These are phyloP conservation scores for Podaxis rugospora DNA, from an alignment of 768 basidiomycete genomes.

Conservation along the genomic window DNA sequence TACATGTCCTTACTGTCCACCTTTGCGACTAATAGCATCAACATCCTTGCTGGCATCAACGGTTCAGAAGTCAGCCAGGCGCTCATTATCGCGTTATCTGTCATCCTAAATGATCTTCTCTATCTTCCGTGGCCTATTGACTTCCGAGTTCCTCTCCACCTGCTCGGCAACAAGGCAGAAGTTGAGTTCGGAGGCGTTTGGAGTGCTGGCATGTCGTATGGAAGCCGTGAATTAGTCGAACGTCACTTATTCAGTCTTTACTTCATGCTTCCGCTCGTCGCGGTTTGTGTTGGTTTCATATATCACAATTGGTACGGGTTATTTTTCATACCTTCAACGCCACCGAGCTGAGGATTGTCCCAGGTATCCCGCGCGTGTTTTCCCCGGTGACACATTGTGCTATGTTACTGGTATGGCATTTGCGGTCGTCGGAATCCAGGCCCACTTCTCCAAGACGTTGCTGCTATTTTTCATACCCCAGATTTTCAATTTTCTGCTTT, in stretches of 20 bases:
- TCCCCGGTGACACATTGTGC: conserved; percentile 96
- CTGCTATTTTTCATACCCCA: conserved; percentile 97
- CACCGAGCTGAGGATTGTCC: conserved; percentile 3
- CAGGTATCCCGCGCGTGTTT: conserved; percentile 95
- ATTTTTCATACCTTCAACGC: background rate
- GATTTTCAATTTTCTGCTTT: conserved; percentile 94
- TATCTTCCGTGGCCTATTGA: conserved; percentile 88
- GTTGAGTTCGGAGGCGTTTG: conserved; percentile 75
- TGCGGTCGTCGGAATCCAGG: conserved; percentile 94
- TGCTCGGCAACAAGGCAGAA: conserved; percentile 61
- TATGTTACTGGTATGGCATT: conserved; percentile 99
- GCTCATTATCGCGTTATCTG: conserved; percentile 84
- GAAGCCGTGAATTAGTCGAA: conserved; percentile 82
- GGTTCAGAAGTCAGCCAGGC: conserved; percentile 95
- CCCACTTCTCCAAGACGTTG: conserved; percentile 95
- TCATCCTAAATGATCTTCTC: conserved; percentile 87
- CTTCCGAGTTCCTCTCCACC: conserved; percentile 67
- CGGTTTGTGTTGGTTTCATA: conserved; percentile 84
- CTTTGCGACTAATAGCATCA: conserved; percentile 97
- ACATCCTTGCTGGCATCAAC: conserved; percentile 97
- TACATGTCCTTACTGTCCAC: conserved; percentile 97
- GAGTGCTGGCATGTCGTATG: conserved; percentile 82
- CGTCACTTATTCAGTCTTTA: conserved; percentile 95
- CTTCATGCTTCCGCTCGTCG: conserved; percentile 94
- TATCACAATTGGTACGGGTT: conserved; percentile 90